Evolutionary conservation across 2,329 filamentous ascomycete genomes (phyloP), one percentile per base, ranked within the genome.

Genomic region (Mariannaea sp.): DNA sequence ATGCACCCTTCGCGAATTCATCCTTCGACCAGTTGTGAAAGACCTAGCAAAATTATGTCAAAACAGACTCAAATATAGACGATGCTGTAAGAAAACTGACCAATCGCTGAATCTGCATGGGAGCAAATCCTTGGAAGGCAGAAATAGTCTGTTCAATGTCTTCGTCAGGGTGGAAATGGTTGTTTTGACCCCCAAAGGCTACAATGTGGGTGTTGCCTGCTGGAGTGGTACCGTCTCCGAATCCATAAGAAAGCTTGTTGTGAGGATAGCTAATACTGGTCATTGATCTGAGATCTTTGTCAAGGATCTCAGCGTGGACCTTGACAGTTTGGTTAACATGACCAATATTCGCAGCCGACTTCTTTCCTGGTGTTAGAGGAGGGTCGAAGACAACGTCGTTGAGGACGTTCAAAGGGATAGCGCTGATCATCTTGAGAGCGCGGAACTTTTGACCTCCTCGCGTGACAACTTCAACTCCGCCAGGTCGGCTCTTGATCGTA

Each of bases 11-110:
- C 0, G 77, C 71, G 45, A 73, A 80, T 22, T 76, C 71, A 38
- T 80, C 77, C 39, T 73, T 74, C 7, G 66, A 70, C 77, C 77
- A 80, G 49, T 80, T 78, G 40, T 80, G 76, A 33, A 78, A 79
- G 0, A 78, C 73, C 68, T 64, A n/a, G 1, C 13, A 7, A 3
- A 1, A 26, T 48, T 26, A 47, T 7, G 39, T 32, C 20, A 47
- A n/a, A 26, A 10, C 8, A 3, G 2, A 0, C 3, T 8, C n/a
- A n/a, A 3, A 1, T 2, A 3, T n/a, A 9, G 5, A 2, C 0
- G 3, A 10, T n/a, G 13, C 4, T 2, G 7, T 2, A 7, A 7
- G 2, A 27, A 0, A 7, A 54, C 65, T 56, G 19, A 68, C 67
- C 17, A 68, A 43, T 12, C 67, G 47, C 7, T 67, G 50, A n/a